phyloP scores from a whole-genome alignment of 192 early-diverging fungal genomes.

The Powellomyces hirtus region DNA sequence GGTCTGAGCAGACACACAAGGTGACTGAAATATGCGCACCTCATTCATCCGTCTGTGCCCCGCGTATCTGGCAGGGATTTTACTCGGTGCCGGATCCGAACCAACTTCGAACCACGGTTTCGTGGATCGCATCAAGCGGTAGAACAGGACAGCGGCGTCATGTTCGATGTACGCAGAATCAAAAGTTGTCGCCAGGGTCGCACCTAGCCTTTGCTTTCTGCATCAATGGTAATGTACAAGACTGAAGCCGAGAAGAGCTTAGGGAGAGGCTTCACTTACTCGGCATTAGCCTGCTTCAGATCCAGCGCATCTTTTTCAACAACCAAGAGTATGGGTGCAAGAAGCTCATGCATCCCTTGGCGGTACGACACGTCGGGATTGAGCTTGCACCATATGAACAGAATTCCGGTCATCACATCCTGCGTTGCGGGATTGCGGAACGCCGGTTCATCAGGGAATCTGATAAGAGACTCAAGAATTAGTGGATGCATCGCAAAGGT shows the following conservation, averaged over 20 bases:
- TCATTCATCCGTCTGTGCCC: neutral
- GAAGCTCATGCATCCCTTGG: constrained; percentile 97
- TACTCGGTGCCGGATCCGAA: neutral
- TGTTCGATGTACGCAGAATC: constrained; percentile 79
- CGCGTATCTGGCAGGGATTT: neutral
- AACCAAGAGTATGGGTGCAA: constrained; percentile 78
- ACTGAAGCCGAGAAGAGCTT: no score
- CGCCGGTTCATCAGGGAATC: constrained; percentile 85
- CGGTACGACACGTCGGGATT: constrained; percentile 87
- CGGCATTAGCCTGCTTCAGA: neutral
- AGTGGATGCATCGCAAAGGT: no score
- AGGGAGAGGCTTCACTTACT: no score
- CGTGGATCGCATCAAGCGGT: constrained; percentile 73
- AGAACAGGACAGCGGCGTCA: constrained; percentile 82
- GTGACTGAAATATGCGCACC: neutral
- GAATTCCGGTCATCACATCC: constrained; percentile 68
- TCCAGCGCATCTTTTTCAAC: constrained; percentile 70
- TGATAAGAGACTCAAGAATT: constrained; percentile 32
- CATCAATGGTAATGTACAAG: no score
- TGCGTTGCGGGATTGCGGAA: constrained; percentile 70
- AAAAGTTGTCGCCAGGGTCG: constrained; percentile 47
- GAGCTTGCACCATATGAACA: constrained; percentile 91
- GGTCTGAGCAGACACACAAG: neutral
- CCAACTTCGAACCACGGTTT: constrained; percentile 87
- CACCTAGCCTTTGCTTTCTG: constrained; percentile 10